Evolutionary conservation across 2,329 filamentous ascomycete genomes (phyloP), one percentile per base, ranked within the genome.

Genomic region (Dactylellina drechsleri): DNA sequence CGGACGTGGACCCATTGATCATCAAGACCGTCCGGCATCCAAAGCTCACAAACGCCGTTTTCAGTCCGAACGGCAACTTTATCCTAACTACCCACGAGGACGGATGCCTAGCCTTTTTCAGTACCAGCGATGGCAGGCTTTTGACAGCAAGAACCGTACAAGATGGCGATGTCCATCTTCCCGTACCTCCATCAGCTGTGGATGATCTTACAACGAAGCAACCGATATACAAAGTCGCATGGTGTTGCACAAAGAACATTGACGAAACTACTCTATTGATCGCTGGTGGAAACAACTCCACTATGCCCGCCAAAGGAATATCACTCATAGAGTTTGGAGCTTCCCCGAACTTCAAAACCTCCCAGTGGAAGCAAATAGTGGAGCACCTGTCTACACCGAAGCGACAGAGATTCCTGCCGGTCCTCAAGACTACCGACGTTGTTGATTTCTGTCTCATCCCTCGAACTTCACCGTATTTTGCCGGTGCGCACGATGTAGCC

Each of bases 41-140:
- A 13, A 87, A 86, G 70, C 83, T 98, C 76, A 92, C 90, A 0
- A 91, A 96, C 78, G 93, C 92, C 0, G 82, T 94, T 15, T 99
- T 94, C 93, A 95, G 99, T 83, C 95, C 95, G 0, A 96, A 92
- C 0, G 95, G 93, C 0, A 96, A 92, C 0, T 97, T 97, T 79
- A 84, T 97, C 43, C 81, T 95, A 77, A 96, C 92, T 0, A 91
- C 90, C 0, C 91, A 97, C 80, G 93, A 97, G 66, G 95, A 99
- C 81, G 90, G 91, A 40, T 97, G 92, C 78, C 84, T 99, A 54
- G 94, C 96, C 0, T 91, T 98, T 78, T 99, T 94, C 93, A 95
- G 99, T 81, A 85, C 91, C 0, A 96, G 93, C 79, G 94, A 98
- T 80, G 92, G 92, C 6, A 89, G 91, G 67, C 84, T 96, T 43